Evolutionary conservation across 495 filamentous ascomycete species (phyloP).

Genomic region (Aspergillus mulundensis): DNA sequence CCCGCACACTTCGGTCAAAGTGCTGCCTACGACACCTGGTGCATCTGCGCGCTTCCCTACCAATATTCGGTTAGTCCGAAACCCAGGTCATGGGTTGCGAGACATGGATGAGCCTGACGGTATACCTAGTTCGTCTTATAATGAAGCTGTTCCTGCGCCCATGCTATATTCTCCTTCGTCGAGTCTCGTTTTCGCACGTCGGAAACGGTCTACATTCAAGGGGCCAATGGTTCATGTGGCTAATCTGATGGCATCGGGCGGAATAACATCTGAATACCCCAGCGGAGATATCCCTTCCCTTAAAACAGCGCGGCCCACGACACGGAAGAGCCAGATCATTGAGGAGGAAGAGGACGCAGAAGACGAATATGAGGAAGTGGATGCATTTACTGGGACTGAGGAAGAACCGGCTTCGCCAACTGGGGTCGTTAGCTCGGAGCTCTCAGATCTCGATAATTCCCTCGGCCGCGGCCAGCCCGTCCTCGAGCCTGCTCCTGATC

Average conservation of each 20-base stretch:
- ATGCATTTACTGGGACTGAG: conserved; percentile 58
- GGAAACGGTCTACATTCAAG: conserved; percentile 86
- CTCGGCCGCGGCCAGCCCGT: conserved; percentile 19
- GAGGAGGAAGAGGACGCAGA: conserved; percentile 86
- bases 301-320: conserved; percentile 57
- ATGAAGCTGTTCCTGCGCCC: conserved; percentile 37
- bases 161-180: conserved; percentile 48
- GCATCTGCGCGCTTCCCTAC: conserved; percentile 68
- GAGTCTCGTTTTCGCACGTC: conserved; percentile 82
- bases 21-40: conserved; percentile 88
- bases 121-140: conserved; percentile 33
- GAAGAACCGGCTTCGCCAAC: conserved; percentile 32
- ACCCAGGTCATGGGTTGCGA: conserved; percentile 31
- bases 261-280: conserved; percentile 35
- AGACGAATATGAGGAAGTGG: conserved; percentile 67
- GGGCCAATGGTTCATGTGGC: conserved; percentile 68
- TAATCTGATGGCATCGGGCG: conserved; percentile 38
- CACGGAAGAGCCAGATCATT: conserved; percentile 59
- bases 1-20: conserved; percentile 87
- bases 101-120: conserved; percentile 25
- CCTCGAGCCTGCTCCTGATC: conserved; percentile 35
- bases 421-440: conserved; percentile 20
- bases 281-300: conserved; percentile 39
- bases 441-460: conserved; percentile 15
- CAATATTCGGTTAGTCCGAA: conserved; percentile 80